Evolutionary conservation across 1,284 basidiomycete genomes (phyloP).

Genomic region (Cryptococcus sp.): DNA sequence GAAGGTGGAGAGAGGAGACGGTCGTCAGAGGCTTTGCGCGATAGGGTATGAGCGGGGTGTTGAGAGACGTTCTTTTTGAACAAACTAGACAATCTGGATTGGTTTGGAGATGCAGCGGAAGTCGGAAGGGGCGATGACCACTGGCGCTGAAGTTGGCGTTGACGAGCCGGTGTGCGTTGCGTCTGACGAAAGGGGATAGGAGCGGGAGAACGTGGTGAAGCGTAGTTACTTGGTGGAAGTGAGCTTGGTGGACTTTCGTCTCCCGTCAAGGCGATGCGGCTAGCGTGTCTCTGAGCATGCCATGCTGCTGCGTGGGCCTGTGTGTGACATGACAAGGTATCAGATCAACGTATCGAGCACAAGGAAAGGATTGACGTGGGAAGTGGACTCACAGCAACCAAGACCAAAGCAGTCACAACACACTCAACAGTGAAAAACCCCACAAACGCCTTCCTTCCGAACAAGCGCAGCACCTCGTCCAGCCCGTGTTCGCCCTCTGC

Average conservation of each 20-base stretch:
- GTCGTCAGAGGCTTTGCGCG: slow-evolving; percentile 6
- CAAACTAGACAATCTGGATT: too few relatives aligned
- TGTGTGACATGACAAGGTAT: not conserved
- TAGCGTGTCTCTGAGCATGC: slow-evolving; percentile 12
- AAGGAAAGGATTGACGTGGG: too few relatives aligned
- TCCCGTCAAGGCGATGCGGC: slow-evolving; percentile 13
- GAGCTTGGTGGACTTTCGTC: slow-evolving; percentile 26
- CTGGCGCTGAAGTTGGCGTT: too few relatives aligned
- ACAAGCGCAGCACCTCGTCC: slow-evolving; percentile 79
- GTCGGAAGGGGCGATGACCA: too few relatives aligned
- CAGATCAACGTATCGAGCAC: too few relatives aligned
- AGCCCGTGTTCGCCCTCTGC: slow-evolving; percentile 87
- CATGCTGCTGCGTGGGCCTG: slow-evolving; percentile 30
- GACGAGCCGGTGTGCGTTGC: not conserved
- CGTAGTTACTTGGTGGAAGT: slow-evolving; percentile 37
- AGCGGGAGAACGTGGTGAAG: slow-evolving; percentile 32
- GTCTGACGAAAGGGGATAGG: slow-evolving; percentile 38
- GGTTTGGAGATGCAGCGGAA: too few relatives aligned
- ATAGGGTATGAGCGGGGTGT: not conserved
- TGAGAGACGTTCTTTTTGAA: too few relatives aligned
- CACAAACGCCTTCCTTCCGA: slow-evolving; percentile 75
- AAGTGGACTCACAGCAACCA: slow-evolving; percentile 63
- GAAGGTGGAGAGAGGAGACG: slow-evolving; percentile 27
- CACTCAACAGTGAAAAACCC: slow-evolving; percentile 77
- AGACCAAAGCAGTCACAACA: slow-evolving; percentile 62